A percentile compares a stretch with the other conserved stretches of the same genome.
Conservation (phyloP, 805 yeast species). For the Barnettozyma botsteinii region DNA sequence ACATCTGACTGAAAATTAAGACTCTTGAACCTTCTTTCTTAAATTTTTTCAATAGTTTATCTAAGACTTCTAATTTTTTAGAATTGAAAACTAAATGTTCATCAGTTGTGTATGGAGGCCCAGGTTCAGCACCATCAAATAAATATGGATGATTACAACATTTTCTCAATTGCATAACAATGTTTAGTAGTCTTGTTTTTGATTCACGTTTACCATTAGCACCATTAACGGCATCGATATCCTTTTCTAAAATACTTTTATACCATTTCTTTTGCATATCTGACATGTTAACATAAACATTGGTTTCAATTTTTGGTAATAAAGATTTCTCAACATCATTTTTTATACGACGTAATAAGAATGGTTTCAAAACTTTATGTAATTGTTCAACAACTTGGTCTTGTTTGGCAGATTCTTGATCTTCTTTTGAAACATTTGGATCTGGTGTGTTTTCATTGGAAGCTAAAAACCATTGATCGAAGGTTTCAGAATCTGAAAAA, state of each 20-base stretch:
- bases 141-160: constrained; percentile 84
- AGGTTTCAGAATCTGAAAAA: constrained; percentile 64
- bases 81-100: constrained; percentile 74
- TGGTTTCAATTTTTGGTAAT: constrained; percentile 68
- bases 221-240: constrained; percentile 82
- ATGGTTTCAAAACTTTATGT: constrained; percentile 73
- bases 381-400: constrained; percentile 58
- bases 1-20: constrained; percentile 77
- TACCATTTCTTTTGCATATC: constrained; percentile 80
- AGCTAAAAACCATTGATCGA: constrained; percentile 65
- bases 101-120: constrained; percentile 83
- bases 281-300: constrained; percentile 68
- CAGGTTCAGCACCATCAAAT: constrained; percentile 86
- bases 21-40: constrained; percentile 71
- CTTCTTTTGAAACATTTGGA: constrained; percentile 32
- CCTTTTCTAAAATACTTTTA: constrained; percentile 69
- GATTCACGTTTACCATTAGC: constrained; percentile 69
- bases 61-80: constrained; percentile 66
- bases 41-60: constrained; percentile 55
- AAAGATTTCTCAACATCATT: constrained; percentile 77
- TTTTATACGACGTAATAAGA: constrained; percentile 68
- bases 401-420: constrained; percentile 30
- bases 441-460: constrained; percentile 26
- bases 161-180: constrained; percentile 80
- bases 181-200: constrained; percentile 68